These are phyloP conservation scores for Xylaria sp. DNA, from an alignment of 2,329 filamentous ascomycete genomes.

Conservation along the genomic window DNA sequence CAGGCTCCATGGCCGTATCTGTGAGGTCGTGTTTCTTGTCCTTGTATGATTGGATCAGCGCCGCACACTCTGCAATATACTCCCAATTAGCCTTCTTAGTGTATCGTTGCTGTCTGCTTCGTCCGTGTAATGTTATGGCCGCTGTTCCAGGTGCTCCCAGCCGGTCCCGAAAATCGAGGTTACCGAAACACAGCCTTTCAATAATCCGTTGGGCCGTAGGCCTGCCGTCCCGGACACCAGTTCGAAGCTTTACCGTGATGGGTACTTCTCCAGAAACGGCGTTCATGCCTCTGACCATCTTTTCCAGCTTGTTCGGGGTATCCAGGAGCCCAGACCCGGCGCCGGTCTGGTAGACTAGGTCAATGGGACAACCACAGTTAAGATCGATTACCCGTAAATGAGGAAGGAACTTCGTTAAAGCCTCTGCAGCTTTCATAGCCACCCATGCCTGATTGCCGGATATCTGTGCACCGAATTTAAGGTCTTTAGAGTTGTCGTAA, in stretches of 20 bases:
- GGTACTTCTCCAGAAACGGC: constrained; percentile 89
- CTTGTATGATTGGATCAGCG: constrained; percentile 84
- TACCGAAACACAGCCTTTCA: constrained; percentile 84
- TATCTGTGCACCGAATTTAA: constrained; percentile 93
- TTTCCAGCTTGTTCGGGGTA: constrained; percentile 85
- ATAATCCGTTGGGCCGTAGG: constrained; percentile 85
- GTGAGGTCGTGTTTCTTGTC: constrained; percentile 70
- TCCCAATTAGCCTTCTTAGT: constrained; percentile 92
- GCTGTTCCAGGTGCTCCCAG: constrained; percentile 85
- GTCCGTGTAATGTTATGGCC: constrained; percentile 94
- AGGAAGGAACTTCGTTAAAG: constrained; percentile 79
- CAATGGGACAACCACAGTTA: constrained; percentile 97
- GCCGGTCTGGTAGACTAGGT: constrained; percentile 88
- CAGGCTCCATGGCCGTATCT: constrained; percentile 83
- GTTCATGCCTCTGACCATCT: constrained; percentile 97
- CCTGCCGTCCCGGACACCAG: constrained; percentile 82
- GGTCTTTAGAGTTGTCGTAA: constrained; percentile 84
- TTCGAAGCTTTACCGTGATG: constrained; percentile 94
- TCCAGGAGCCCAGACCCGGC: constrained; percentile 95
- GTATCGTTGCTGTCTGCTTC: constrained; percentile 94
- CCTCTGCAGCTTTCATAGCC: constrained; percentile 87
- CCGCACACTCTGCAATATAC: constrained; percentile 91
- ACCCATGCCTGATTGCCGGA: constrained; percentile 92
- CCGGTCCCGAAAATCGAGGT: constrained; percentile 74
- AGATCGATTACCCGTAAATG: constrained; percentile 90